phyloP scores from a whole-genome alignment of 2,329 filamentous ascomycete genomes.

The Cladosporium phlei region DNA sequence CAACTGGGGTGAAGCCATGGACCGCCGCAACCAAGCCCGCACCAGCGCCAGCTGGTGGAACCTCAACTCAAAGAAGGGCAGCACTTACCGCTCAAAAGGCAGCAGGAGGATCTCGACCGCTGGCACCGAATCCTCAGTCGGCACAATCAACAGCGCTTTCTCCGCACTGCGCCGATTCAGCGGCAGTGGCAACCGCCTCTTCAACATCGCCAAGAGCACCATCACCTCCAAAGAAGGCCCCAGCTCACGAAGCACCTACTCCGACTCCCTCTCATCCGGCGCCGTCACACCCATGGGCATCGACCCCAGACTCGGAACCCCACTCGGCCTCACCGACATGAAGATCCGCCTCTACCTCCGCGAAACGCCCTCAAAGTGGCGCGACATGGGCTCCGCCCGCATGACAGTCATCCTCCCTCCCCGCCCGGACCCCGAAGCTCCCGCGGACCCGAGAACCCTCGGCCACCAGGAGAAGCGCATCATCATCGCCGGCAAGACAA shows the following conservation, averaged over 20 bases:
- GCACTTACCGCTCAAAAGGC: conserved; percentile 52
- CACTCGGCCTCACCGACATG: conserved; percentile 69
- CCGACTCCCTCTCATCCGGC: conserved; percentile 56
- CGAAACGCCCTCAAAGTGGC: conserved; percentile 73
- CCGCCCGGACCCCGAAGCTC: conserved; percentile 29
- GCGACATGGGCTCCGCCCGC: conserved; percentile 79
- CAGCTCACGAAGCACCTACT: conserved; percentile 48
- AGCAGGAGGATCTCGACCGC: conserved; percentile 52
- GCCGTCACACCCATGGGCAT: conserved; percentile 33
- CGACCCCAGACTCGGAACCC: conserved; percentile 34
- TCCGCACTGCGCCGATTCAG: conserved; percentile 71
- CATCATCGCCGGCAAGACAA: conserved; percentile 67
- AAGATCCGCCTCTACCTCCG: conserved; percentile 83
- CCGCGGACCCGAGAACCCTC: conserved; percentile 39
- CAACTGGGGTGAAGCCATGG: conserved; percentile 49
- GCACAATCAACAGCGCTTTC: conserved; percentile 74
- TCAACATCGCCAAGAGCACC: conserved; percentile 78
- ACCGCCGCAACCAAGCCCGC: conserved; percentile 45
- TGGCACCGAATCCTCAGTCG: conserved; percentile 69
- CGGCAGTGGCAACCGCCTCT: conserved; percentile 60
- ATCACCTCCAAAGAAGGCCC: conserved; percentile 55
- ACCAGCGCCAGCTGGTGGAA: conserved; percentile 47
- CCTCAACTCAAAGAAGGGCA: conserved; percentile 51
- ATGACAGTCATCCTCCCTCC: conserved; percentile 78
- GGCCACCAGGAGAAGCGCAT: conserved; percentile 79